Conservation (phyloP, 345 rosid species). For the Anacardium occidentale region DNA sequence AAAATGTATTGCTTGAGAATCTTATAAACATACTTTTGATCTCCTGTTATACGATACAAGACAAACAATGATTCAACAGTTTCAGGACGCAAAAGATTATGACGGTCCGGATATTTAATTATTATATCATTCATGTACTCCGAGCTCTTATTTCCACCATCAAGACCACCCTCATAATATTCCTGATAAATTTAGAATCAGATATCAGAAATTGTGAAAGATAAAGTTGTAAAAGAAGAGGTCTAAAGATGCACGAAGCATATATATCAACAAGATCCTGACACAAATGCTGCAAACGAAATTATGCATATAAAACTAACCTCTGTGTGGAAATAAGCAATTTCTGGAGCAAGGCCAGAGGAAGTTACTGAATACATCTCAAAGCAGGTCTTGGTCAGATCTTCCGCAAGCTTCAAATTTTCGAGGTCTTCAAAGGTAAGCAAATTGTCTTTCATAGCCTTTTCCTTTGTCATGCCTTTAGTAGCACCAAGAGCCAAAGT, state of each 20-base stretch:
- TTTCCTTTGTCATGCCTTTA: constrained; percentile 76
- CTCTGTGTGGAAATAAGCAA: constrained; percentile 90
- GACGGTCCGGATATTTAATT: constrained; percentile 81
- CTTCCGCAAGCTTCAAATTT: constrained; percentile 94
- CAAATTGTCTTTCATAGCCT: constrained; percentile 72
- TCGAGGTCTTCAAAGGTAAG: constrained; percentile 86
- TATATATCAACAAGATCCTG: neutral
- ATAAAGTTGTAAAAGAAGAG: neutral
- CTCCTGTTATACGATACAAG: constrained; percentile 79
- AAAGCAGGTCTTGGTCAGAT: constrained; percentile 83
- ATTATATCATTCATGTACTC: constrained; percentile 75
- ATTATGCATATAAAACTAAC: constrained; percentile 34
- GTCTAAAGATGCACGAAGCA: neutral
- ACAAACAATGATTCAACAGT: constrained; percentile 93
- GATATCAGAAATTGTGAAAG: constrained; percentile 18
- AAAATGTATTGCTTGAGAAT: constrained; percentile 12
- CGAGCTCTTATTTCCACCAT: constrained; percentile 88
- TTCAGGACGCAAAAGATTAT: constrained; percentile 93
- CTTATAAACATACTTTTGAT: constrained; percentile 57
- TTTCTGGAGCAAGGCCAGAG: constrained; percentile 97
- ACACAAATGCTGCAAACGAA: neutral
- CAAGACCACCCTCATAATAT: constrained; percentile 71
- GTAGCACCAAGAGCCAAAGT: constrained; percentile 97
- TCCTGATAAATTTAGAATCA: constrained; percentile 53
- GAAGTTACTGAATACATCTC: constrained; percentile 94